Evolutionary conservation across 208 protist species (phyloP), one percentile per base, ranked within the genome.

Genomic region (Trypanosoma cruzi): DNA sequence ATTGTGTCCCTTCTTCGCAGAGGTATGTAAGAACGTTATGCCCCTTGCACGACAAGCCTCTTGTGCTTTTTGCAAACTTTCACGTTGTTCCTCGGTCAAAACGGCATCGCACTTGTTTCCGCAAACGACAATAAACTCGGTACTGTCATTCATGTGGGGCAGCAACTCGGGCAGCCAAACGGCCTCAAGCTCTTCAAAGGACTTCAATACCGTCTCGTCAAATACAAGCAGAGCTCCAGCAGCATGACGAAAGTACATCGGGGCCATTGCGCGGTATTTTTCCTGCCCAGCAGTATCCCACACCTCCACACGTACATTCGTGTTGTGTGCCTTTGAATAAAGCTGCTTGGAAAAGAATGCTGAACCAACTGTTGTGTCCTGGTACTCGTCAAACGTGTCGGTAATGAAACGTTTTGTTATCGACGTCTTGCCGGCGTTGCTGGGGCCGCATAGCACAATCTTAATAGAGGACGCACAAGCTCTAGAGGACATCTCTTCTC

Each of bases 261-360:
- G 77, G 36, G 64, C 77, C 53, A 86, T 48, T 5, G 81, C 80
- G 14, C 69, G 20, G 71, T 84, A 86, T 57, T 78, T 62, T 50
- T 86, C 80, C 42, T 86, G 80, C 7, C 80, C 80, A 5, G 80
- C 80, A 13, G 75, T 82, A 49, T 82, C 77, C 77, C 77, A 82
- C 28, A 82, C 67, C 36, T 71, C 52, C 5, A 62, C 34, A 0
- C 65, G 65, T 13, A 55, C 52, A 52, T 4, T 20, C 11, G 65
- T 62, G 31, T 48, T 60, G 53, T 71, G 53, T n/a, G 18, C 28
- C 34, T 42, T 26, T 20, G 53, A 60, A 29, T 50, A 34, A 7
- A 73, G 29, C 58, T 67, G 37, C 24, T 57, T 63, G 26, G 58
- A 64, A 40, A 64, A 63, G 58, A 66, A 73, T n/a, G 57, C 57